Conservation (phyloP, 768 basidiomycete genomes). For the Hypholoma sublateritium region DNA sequence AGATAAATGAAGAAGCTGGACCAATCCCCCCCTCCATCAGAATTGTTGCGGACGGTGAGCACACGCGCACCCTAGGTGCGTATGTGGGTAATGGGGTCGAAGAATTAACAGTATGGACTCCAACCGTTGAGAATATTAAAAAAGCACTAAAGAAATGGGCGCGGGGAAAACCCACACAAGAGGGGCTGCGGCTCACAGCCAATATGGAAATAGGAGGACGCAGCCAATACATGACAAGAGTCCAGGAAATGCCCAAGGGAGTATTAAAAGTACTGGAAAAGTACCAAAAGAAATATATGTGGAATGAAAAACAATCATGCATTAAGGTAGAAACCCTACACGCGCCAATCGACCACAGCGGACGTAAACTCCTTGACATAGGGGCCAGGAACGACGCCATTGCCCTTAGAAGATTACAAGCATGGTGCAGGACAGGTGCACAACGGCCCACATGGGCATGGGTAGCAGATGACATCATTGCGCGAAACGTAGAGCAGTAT, state of each 20-base stretch:
- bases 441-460: background rate
- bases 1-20: background rate
- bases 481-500: background rate
- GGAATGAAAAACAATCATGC: constrained; percentile 14
- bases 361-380: constrained; percentile 18
- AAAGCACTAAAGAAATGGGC: constrained; percentile 21
- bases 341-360: constrained; percentile 15
- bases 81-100: constrained; percentile 28
- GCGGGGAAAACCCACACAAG: constrained; percentile 28
- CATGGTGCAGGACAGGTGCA: background rate
- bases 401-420: background rate
- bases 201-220: too few species aligned
- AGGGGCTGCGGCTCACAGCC: too few species aligned
- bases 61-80: constrained; percentile 30
- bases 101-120: constrained; percentile 21
- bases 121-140: constrained; percentile 25
- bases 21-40: constrained; percentile 23
- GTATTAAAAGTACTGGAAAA: constrained; percentile 20
- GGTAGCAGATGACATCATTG: background rate
- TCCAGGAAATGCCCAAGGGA: constrained; percentile 34
- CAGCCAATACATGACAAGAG: constrained; percentile 32
- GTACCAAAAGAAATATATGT: constrained; percentile 26
- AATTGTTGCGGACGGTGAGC: constrained; percentile 27
- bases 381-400: constrained; percentile 20
- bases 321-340: constrained; percentile 19